Base-by-base conservation (phyloP, 2,329 filamentous ascomycete species). In the Venturia nashicola region DNA sequence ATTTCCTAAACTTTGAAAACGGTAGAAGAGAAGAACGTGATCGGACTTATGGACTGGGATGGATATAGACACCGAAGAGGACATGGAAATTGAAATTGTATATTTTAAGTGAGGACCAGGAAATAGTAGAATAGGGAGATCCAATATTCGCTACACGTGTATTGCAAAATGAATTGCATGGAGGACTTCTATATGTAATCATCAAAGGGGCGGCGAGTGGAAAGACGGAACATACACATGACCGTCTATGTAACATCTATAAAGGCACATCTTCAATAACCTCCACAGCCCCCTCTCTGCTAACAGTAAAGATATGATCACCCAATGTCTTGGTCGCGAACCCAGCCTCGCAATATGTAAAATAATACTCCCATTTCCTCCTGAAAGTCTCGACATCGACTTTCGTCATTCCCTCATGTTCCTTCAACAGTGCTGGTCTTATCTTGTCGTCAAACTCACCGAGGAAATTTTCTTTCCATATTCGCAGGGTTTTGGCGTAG, bases 321-420 rank as follows among this genome's bases (percentile, higher is more conserved):
- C 87, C 87, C 23, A 91, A 72, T 2, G 86, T 88, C 74, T 89
- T 89, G 6, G 84, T 87, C 65, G 82, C 76, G 69, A 91, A 90
- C 0, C 87, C 87, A 46, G 86, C 87, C 72, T 90, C 87, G 67
- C 86, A 90, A 71, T 90, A 90, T 27, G 82, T 79, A 73, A 90
- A 91, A 71, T 90, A 91, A 70, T 90, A 91, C 78, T 88, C 82
- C 88, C 87, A 91, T 72, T 89, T 90, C 67, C 83, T 79, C 70
- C 80, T 81, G 70, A 90, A 91, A 1, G 89, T 79, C 51, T 87
- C 83, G 0, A 88, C 79, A 43, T 85, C 86, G 48, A 80, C 80
- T 62, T 86, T 79, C 0, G 77, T 81, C 81, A 87, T 85, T 3
- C 76, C 75, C 0, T 78, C 75, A 68, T 89, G 82, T 69, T 87